These are phyloP conservation scores for Phialophora macrospora DNA, from an alignment of 2,329 filamentous ascomycete species.

Conservation along the genomic window DNA sequence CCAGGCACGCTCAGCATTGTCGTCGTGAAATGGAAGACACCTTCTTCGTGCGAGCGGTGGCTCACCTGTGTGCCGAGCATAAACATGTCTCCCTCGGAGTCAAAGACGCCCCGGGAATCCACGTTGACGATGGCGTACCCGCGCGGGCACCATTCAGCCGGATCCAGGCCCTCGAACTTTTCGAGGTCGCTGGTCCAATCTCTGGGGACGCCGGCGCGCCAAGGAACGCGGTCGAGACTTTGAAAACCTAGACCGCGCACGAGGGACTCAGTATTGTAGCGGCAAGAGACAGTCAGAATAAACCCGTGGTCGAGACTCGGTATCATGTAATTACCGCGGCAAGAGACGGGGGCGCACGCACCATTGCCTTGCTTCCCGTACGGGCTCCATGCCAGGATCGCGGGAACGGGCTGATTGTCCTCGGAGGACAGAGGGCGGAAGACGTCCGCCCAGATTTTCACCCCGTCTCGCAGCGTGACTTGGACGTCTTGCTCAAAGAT, in stretches of 20 bases:
- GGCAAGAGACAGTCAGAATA: too few relatives aligned
- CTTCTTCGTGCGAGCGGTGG: too few relatives aligned
- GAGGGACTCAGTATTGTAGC: too few relatives aligned
- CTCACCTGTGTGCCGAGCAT: slow-evolving; percentile 40
- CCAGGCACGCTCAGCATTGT: too few relatives aligned
- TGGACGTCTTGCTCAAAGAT: slow-evolving; percentile 38
- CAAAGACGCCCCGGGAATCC: slow-evolving; percentile 40
- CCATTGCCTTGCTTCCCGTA: slow-evolving; percentile 41
- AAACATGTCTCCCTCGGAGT: slow-evolving; percentile 39
- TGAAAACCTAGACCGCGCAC: slow-evolving; percentile 14
- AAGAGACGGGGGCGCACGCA: not conserved
- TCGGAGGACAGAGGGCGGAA: slow-evolving; percentile 38
- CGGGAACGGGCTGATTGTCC: slow-evolving; percentile 35
- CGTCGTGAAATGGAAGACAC: too few relatives aligned
- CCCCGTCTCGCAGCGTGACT: slow-evolving; percentile 40
- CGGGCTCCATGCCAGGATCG: slow-evolving; percentile 42
- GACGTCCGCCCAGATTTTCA: slow-evolving; percentile 40
- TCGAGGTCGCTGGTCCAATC: slow-evolving; percentile 28
- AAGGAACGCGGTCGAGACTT: slow-evolving; percentile 25
- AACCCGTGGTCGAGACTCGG: too few relatives aligned
- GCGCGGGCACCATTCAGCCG: slow-evolving; percentile 42
- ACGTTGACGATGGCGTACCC: slow-evolving; percentile 44
- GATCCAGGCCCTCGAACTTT: slow-evolving; percentile 41
- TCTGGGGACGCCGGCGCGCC: slow-evolving; percentile 28
- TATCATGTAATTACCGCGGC: too few relatives aligned